Conservation (phyloP, 768 basidiomycete species). For the Gelatoporia subvermispora region DNA sequence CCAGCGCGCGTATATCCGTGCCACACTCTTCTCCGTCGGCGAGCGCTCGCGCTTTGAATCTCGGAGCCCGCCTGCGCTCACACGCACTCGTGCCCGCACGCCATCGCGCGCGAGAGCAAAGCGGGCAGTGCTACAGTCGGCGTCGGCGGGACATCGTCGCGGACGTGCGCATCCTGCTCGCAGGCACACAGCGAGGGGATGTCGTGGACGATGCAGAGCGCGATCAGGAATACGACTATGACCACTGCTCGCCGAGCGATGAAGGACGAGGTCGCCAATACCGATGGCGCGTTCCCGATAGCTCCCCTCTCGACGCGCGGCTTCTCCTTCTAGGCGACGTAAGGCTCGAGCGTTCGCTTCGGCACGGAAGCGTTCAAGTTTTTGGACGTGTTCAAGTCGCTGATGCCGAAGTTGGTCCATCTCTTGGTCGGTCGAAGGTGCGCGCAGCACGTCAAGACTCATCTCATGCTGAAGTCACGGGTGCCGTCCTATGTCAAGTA, state of each 20-base stretch:
- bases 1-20: constrained; percentile 53
- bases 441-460: constrained; percentile 6
- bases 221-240: no score
- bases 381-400: constrained; percentile 14
- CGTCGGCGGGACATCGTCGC: constrained; percentile 38
- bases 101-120: constrained; percentile 2
- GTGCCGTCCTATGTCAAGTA: constrained; percentile 14
- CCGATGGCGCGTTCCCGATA: constrained; percentile 14
- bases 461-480: constrained; percentile 12
- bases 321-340: constrained; percentile 12
- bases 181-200: no score
- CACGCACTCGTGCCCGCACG: constrained; percentile 6
- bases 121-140: constrained; percentile 18
- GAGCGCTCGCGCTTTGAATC: constrained; percentile 15
- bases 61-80: constrained; percentile 9
- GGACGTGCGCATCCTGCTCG: constrained; percentile 40
- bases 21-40: constrained; percentile 44
- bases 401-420: constrained; percentile 11
- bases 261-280: constrained; percentile 16
- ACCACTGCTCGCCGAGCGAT: constrained; percentile 7
- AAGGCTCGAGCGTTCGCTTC: constrained; percentile 15
- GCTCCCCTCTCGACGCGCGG: constrained; percentile 8
- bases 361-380: constrained; percentile 11
- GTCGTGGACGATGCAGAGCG: no score
- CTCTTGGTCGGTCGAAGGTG: constrained; percentile 16